These are phyloP conservation scores for Rhizopogon vesiculosus DNA, from an alignment of 768 basidiomycete species.

Conservation along the genomic window DNA sequence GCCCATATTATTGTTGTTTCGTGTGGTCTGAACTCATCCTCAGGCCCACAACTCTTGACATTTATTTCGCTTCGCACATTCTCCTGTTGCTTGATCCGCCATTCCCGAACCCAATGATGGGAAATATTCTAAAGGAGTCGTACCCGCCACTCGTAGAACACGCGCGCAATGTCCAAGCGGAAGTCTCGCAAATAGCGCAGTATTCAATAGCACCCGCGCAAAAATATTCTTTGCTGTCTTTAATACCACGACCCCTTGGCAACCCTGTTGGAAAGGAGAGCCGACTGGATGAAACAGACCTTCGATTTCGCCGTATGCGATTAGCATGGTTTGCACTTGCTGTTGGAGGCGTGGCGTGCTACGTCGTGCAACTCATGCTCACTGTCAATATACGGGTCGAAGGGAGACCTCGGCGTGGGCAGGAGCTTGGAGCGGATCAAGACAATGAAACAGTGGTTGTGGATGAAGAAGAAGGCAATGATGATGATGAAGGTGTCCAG, in stretches of 20 bases:
- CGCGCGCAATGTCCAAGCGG: conserved; percentile 45
- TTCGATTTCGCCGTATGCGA: conserved; percentile 41
- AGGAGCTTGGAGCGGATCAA: neutral
- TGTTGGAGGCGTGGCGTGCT: conserved; percentile 38
- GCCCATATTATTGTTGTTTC: neutral
- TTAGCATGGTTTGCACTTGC: conserved; percentile 51
- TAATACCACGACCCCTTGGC: conserved; percentile 31
- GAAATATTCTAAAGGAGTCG: conserved; percentile 46
- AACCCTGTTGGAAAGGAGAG: conserved; percentile 7
- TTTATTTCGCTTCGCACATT: conserved; percentile 64
- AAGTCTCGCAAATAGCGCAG: conserved; percentile 22
- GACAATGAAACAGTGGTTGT: neutral
- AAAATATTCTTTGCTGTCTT: conserved; percentile 32
- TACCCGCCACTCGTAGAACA: conserved; percentile 58
- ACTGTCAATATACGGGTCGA: neutral
- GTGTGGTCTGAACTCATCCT: neutral
- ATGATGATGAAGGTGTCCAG: conserved; percentile 5
- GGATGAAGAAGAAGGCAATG: neutral
- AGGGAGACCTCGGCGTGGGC: neutral
- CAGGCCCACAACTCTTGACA: conserved; percentile 62
- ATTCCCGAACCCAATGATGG: conserved; percentile 57
- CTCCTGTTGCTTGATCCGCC: conserved; percentile 54
- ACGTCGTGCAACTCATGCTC: conserved; percentile 17
- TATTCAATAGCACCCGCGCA: conserved; percentile 14
- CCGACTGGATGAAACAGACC: conserved; percentile 34